phyloP scores from a whole-genome alignment of 139 green algal genomes.

The Spirogloea muscicola region DNA sequence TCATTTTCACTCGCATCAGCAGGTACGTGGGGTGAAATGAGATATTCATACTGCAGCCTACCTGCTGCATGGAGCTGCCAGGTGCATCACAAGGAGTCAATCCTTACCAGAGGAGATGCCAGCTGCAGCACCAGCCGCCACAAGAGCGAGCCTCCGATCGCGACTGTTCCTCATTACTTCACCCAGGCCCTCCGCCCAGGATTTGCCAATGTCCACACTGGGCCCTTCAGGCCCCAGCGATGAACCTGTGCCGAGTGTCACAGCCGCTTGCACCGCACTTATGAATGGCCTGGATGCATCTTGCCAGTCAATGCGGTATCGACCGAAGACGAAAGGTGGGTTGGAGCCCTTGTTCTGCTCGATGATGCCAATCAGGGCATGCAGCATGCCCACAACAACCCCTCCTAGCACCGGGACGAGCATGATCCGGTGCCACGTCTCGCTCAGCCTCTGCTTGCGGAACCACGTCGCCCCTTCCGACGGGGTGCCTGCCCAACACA shows the following conservation, averaged over 20 bases:
- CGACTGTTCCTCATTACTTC: constrained; percentile 38
- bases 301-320: constrained; percentile 25
- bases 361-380: constrained; percentile 41
- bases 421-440: constrained; percentile 46
- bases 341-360: constrained; percentile 17
- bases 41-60: too few species aligned
- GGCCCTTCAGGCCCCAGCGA: constrained; percentile 88
- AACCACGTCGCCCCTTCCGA: constrained; percentile 39
- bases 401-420: constrained; percentile 43
- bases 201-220: constrained; percentile 83
- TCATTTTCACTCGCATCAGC: too few species aligned
- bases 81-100: too few species aligned
- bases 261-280: constrained; percentile 55
- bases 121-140: constrained; percentile 82
- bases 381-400: constrained; percentile 44
- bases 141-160: constrained; percentile 60
- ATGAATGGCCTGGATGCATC: constrained; percentile 32
- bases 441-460: constrained; percentile 19
- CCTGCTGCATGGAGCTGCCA: too few species aligned
- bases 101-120: constrained; percentile 58
- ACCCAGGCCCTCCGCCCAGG: constrained; percentile 47
- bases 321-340: too few species aligned
- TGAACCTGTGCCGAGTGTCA: constrained; percentile 76
- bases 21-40: too few species aligned
- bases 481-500: constrained; percentile 41